Percentiles rank a stretch among this genome's conserved stretches.
Conservation (phyloP, 306 rosid species). For the Quercus mongolica region DNA sequence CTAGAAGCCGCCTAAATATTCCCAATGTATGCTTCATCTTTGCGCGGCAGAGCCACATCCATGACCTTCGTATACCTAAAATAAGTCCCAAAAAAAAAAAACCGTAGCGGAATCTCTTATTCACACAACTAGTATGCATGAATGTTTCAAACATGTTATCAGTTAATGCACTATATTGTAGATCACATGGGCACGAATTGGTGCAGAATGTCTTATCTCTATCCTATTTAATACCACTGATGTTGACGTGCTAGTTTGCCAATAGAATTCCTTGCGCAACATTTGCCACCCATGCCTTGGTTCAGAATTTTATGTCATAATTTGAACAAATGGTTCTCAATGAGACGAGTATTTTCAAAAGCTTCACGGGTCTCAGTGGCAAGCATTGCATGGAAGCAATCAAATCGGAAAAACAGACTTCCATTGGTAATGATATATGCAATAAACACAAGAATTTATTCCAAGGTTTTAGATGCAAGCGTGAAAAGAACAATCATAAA, state of each 20-base stretch:
- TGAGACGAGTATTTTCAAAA: conserved; percentile 31
- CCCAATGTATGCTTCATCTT: background rate
- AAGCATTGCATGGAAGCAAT: conserved; percentile 14
- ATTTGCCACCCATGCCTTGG: background rate
- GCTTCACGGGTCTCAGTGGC: conserved; percentile 17
- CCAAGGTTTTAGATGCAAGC: conserved; percentile 39
- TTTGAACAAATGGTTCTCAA: conserved; percentile 24
- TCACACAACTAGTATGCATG: background rate
- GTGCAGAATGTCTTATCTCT: too few species aligned
- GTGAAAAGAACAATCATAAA: conserved; percentile 21
- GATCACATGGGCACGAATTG: too few species aligned
- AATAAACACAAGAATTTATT: conserved; percentile 56
- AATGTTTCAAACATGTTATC: background rate
- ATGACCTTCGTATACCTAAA: background rate
- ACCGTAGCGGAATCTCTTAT: too few species aligned
- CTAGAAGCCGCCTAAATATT: background rate
- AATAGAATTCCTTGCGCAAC: background rate
- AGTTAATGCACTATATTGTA: too few species aligned
- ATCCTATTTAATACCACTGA: background rate
- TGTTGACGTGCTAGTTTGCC: background rate
- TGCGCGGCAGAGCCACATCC: background rate
- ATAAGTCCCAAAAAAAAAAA: too few species aligned
- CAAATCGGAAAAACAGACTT: conserved; percentile 30
- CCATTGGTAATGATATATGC: conserved; percentile 40
- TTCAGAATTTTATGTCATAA: background rate